Conservation (phyloP, 2,329 filamentous ascomycete genomes). For the Lasiodiplodia sp. region DNA sequence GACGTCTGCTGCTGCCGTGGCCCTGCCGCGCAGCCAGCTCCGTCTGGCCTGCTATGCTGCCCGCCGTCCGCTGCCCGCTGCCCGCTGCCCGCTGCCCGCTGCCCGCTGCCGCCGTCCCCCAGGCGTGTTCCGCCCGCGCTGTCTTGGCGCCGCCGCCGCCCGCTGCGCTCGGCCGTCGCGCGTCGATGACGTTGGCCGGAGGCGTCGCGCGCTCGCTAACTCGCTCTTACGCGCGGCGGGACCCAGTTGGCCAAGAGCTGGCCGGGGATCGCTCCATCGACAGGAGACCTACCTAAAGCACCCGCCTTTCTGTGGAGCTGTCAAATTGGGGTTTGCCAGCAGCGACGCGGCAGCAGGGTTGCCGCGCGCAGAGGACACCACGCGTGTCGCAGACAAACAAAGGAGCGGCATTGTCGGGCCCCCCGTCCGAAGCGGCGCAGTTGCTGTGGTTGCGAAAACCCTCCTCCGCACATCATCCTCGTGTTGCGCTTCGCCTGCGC, state of each 20-base stretch:
- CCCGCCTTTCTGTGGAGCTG: conserved; percentile 11
- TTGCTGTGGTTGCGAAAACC: conserved; percentile 2
- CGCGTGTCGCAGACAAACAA: conserved; percentile 15
- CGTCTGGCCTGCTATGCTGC: not conserved
- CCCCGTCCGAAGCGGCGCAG: conserved; percentile 3
- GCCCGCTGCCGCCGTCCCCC: not conserved
- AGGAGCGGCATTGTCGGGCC: conserved; percentile 5
- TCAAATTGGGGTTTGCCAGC: conserved; percentile 1
- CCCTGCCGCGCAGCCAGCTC: not conserved
- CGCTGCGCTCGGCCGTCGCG: not conserved
- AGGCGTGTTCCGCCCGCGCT: not conserved
- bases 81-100: not conserved
- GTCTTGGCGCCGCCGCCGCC: conserved; percentile 4
- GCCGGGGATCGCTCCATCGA: conserved; percentile 25
- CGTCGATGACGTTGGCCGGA: conserved; percentile 14
- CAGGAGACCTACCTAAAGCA: conserved; percentile 24
- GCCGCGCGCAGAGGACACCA: conserved; percentile 3
- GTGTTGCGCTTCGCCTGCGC: not conserved
- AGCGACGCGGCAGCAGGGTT: conserved; percentile 22
- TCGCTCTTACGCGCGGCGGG: conserved; percentile 21
- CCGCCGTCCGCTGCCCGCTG: conserved; percentile 3
- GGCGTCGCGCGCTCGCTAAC: conserved; percentile 4
- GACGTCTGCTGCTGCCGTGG: not conserved
- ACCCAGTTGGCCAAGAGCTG: conserved; percentile 3
- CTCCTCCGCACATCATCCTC: not conserved